Percentiles rank a stretch among this genome's conserved stretches.
Evolutionary conservation across 1,284 basidiomycete genomes (phyloP).

Genomic region (Apiotrichum gamsii): DNA sequence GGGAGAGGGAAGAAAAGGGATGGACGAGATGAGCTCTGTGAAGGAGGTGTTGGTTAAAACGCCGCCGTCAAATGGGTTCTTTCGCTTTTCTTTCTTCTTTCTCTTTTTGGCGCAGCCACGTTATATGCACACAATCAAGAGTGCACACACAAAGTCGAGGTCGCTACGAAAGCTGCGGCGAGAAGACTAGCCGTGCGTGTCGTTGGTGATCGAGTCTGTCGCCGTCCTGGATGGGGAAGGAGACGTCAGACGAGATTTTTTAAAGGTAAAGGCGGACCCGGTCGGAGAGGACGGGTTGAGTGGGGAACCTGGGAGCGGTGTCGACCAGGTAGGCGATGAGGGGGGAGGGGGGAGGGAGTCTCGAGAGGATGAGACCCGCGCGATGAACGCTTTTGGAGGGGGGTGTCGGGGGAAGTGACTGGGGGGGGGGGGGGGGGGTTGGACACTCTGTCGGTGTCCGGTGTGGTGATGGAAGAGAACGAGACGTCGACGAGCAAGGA

Average conservation of each 20-base stretch:
- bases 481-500: too few relatives aligned
- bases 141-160: too few relatives aligned
- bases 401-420: background rate
- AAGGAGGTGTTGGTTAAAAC: too few relatives aligned
- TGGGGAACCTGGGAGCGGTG: too few relatives aligned
- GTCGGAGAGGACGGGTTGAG: too few relatives aligned
- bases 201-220: too few relatives aligned
- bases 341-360: background rate
- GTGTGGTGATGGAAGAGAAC: background rate
- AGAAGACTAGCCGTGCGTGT: background rate
- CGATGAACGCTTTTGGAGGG: conserved; percentile 8
- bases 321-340: background rate
- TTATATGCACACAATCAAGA: too few relatives aligned
- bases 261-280: too few relatives aligned
- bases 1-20: background rate
- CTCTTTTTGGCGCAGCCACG: too few relatives aligned
- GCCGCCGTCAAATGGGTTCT: too few relatives aligned
- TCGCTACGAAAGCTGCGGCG: background rate
- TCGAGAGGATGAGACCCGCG: background rate
- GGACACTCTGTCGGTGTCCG: conserved; percentile 7
- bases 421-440: background rate
- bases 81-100: too few relatives aligned
- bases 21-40: background rate
- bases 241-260: background rate
- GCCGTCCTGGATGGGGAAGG: background rate